Base-by-base conservation (phyloP, 768 basidiomycete genomes). In the Kwoniella dejecticola region DNA sequence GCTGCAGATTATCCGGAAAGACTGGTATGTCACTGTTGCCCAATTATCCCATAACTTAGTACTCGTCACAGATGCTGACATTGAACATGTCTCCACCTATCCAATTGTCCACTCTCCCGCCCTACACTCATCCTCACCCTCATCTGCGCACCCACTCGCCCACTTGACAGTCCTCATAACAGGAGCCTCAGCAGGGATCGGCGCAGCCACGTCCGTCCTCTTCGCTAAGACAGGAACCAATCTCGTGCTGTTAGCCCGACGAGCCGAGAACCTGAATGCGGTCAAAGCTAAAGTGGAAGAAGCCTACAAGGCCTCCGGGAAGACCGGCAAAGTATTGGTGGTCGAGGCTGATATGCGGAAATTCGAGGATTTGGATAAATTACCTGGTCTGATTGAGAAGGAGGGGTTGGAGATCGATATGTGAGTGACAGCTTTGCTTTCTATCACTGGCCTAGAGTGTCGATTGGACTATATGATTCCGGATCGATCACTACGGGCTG, bases 221-320 rank as follows among this genome's bases (percentile, higher is more conserved):
- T 96, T 95, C 66, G 92, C 93, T 41, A 92, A 91, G 88, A 90
- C 86, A 42, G 93, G 93, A 42, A 86, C 90, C 27, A 94, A 95
- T 73, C 80, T 95, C 42, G 88, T 95, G 71, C 85, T 95, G 42
- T 81, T 89, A 15, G 91, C 92, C 48, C 85, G 93, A 52, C 84
- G 93, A 44, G 80, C 72, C 40, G 90, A 94, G 19, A 85, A 84
- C 30, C 83, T 96, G 46, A 83, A 86, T 64, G 80, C 80, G n/a
- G 88, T 93, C 44, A 82, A 85, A 30, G 85, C 87, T 55, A 83
- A 85, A 13, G 91, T 89, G 69, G 67, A 80, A 26, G 81, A 82
- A 19, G 91, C 89, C 15, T 88, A 90, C 79, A 86, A 84, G 71
- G 85, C 88, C 1, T 88, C 87, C 40, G 83, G 84, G 42, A 83